phyloP scores from a whole-genome alignment of 805 yeast species.

The Yamadazyma akitaensis region DNA sequence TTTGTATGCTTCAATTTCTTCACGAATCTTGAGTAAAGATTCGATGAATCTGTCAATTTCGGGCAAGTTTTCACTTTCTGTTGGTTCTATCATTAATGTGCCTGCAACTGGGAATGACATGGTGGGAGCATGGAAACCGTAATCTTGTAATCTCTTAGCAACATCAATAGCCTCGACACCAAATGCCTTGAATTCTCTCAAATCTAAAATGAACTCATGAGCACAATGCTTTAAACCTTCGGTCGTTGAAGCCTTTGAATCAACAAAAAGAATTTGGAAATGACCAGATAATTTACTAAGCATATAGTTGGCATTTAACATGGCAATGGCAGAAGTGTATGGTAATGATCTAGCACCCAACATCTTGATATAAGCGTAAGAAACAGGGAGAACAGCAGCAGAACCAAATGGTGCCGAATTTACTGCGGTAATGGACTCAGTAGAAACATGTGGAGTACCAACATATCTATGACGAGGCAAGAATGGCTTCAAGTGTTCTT shows the following conservation, averaged over 20 bases:
- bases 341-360: conserved; percentile 85
- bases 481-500: conserved; percentile 71
- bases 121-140: conserved; percentile 98
- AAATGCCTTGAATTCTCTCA: conserved; percentile 73
- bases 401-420: conserved; percentile 95
- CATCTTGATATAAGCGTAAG: conserved; percentile 92
- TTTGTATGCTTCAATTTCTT: conserved; percentile 74
- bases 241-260: conserved; percentile 31
- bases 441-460: conserved; percentile 46
- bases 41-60: conserved; percentile 91
- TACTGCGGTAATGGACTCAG: conserved; percentile 66
- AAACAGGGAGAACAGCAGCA: conserved; percentile 87
- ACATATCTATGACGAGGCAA: conserved; percentile 76
- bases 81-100: conserved; percentile 97
- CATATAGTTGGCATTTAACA: conserved; percentile 96
- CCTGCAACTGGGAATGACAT: conserved; percentile 99
- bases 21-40: conserved; percentile 76
- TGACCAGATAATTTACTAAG: conserved; percentile 67
- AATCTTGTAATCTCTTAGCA: conserved; percentile 95
- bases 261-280: conserved; percentile 75
- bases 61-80: conserved; percentile 85
- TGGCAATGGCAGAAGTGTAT: conserved; percentile 83
- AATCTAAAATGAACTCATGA: conserved; percentile 92
- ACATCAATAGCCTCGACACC: conserved; percentile 95
- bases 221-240: conserved; percentile 75